Evolutionary conservation across 768 basidiomycete species (phyloP).

Genomic region (Russula griseocarnosa): DNA sequence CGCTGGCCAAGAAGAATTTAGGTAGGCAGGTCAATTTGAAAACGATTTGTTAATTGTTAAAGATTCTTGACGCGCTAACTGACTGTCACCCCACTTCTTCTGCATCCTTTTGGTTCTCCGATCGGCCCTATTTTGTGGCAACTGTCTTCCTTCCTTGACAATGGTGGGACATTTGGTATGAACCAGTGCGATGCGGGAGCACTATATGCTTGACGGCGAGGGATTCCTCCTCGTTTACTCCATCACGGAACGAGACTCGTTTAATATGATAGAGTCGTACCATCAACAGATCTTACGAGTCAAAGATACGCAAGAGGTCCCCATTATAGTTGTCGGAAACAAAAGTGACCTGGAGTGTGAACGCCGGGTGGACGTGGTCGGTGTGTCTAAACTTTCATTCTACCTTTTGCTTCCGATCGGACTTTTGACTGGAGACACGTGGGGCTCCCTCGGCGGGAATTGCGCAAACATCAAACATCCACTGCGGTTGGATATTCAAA

Average conservation of each 20-base stretch:
- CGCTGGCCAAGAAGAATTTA: conserved; percentile 97
- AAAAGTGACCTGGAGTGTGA: conserved; percentile 95
- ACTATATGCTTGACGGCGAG: conserved; percentile 98
- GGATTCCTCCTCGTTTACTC: conserved; percentile 97
- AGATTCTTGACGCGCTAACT: too few relatives aligned
- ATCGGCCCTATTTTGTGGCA: not conserved
- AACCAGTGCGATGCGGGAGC: conserved; percentile 97
- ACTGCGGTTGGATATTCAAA: too few relatives aligned
- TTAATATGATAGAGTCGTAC: conserved; percentile 93
- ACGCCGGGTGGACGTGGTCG: conserved; percentile 90
- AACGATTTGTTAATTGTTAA: not conserved
- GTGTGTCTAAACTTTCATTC: conserved; percentile 42
- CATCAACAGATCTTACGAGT: conserved; percentile 94
- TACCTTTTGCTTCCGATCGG: too few relatives aligned
- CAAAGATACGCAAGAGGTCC: conserved; percentile 93
- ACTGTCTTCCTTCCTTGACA: not conserved
- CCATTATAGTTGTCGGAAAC: conserved; percentile 95
- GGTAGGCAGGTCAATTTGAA: conserved; percentile 63
- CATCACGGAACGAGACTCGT: conserved; percentile 95
- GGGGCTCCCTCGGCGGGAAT: too few relatives aligned
- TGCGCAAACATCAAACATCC: too few relatives aligned
- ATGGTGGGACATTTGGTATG: not conserved
- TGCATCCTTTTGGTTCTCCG: not conserved
- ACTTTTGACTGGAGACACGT: not conserved
- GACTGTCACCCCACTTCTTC: not conserved